phyloP scores from a whole-genome alignment of 164 flowering plant species.

The Chimonanthus salicifolius region DNA sequence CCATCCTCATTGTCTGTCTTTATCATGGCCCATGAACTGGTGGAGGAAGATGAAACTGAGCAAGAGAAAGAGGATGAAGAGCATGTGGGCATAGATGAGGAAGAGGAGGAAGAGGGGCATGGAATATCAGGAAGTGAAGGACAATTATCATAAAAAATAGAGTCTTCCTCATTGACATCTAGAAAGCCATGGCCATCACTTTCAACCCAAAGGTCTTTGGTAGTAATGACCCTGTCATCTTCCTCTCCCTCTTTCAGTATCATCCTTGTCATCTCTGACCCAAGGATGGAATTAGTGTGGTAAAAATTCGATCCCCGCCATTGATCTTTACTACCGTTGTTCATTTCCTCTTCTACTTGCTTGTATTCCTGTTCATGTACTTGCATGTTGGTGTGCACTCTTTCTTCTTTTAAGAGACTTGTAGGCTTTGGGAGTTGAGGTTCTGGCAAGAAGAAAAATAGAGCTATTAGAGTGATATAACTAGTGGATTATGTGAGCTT shows the following conservation, averaged over 20 bases:
- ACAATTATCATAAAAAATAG: conserved; percentile 48
- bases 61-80: conserved; percentile 30
- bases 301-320: neutral
- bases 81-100: conserved; percentile 32
- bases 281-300: neutral
- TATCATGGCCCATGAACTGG: conserved; percentile 56
- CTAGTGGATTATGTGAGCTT: no score
- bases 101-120: conserved; percentile 72
- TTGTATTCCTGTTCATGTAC: neutral
- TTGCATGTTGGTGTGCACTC: neutral
- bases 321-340: neutral
- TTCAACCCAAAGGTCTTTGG: conserved; percentile 5
- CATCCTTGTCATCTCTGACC: neutral
- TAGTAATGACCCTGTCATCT: no score
- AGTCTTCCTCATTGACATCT: conserved; percentile 15
- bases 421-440: no score
- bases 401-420: no score
- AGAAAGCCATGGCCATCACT: conserved; percentile 9
- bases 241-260: neutral
- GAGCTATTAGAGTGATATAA: no score
- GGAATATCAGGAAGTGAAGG: conserved; percentile 80
- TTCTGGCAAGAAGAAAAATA: no score
- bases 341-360: neutral
- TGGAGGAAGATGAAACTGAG: conserved; percentile 20
- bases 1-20: conserved; percentile 40